Percentiles rank a stretch among this genome's conserved stretches.
Conservation (phyloP, 495 filamentous ascomycete species). For the Trichoderma orchidacearum region DNA sequence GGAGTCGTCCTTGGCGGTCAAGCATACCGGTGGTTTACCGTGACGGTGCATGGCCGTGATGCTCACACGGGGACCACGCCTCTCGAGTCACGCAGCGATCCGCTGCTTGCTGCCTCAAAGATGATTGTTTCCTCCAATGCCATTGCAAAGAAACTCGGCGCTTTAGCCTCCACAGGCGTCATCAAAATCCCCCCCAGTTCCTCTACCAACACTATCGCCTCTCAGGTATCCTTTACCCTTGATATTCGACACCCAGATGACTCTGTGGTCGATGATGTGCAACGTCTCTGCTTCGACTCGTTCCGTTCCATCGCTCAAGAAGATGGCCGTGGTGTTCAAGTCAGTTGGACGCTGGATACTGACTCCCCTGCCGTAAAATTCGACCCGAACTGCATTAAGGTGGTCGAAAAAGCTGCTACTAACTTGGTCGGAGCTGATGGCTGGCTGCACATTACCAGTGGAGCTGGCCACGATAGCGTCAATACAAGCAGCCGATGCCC, state of each 20-base stretch:
- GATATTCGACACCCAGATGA: conserved; percentile 57
- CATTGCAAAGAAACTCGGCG: conserved; percentile 39
- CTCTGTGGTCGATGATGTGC: conserved; percentile 39
- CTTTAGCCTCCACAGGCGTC: conserved; percentile 60
- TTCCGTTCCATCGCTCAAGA: conserved; percentile 44
- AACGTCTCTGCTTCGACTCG: conserved; percentile 36
- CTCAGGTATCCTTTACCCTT: conserved; percentile 51
- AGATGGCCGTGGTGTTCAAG: conserved; percentile 26
- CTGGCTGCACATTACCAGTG: conserved; percentile 33
- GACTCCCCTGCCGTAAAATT: conserved; percentile 55
- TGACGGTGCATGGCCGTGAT: conserved; percentile 52
- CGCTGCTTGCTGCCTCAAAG: conserved; percentile 51
- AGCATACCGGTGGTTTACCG: conserved; percentile 56
- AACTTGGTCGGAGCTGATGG: conserved; percentile 10
- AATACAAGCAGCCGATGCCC: conserved; percentile 23
- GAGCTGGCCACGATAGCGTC: conserved; percentile 47
- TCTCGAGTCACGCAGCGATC: conserved; percentile 44
- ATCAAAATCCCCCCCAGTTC: conserved; percentile 49
- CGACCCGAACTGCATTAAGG: conserved; percentile 54
- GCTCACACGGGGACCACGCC: conserved; percentile 68
- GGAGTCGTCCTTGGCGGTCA: conserved; percentile 61
- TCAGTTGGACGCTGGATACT: conserved; percentile 47
- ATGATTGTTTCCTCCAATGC: conserved; percentile 56
- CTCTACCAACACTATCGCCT: conserved; percentile 62
- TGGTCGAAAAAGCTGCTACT: conserved; percentile 47